Conservation (phyloP, 805 yeast species). For the Candida caryicola region DNA sequence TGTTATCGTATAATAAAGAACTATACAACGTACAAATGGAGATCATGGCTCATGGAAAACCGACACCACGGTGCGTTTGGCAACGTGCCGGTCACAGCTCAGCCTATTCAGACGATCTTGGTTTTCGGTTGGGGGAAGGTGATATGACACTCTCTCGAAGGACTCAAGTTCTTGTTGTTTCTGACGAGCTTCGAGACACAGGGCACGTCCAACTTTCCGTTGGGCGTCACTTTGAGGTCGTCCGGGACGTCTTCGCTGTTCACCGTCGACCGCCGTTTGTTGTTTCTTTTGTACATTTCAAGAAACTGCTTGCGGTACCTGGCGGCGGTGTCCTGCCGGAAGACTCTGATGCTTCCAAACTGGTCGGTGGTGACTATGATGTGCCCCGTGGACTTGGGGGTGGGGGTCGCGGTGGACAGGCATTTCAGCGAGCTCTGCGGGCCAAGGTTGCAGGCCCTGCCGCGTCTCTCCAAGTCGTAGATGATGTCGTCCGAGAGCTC, state of each 20-base stretch:
- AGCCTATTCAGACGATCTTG: too few species aligned
- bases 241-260: neutral
- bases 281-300: constrained; percentile 9
- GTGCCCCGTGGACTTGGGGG: constrained; percentile 26
- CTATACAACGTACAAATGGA: too few species aligned
- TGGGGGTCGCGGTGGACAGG: constrained; percentile 1
- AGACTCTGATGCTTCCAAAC: constrained; percentile 68
- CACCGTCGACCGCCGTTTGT: neutral
- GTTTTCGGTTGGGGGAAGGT: too few species aligned
- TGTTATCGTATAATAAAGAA: too few species aligned
- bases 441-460: too few species aligned
- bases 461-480: constrained; percentile 51
- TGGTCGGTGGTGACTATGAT: constrained; percentile 78
- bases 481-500: constrained; percentile 77
- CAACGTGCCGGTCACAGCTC: too few species aligned
- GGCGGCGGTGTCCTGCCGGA: constrained; percentile 74
- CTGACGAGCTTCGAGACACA: neutral
- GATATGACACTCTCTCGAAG: too few species aligned
- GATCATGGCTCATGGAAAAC: too few species aligned
- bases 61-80: too few species aligned
- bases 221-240: neutral
- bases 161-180: neutral
- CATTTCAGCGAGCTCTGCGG: too few species aligned
- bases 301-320: constrained; percentile 25
- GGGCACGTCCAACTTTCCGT: neutral